phyloP scores from a whole-genome alignment of 1,284 basidiomycete genomes.

The Ustilago xerochloae region DNA sequence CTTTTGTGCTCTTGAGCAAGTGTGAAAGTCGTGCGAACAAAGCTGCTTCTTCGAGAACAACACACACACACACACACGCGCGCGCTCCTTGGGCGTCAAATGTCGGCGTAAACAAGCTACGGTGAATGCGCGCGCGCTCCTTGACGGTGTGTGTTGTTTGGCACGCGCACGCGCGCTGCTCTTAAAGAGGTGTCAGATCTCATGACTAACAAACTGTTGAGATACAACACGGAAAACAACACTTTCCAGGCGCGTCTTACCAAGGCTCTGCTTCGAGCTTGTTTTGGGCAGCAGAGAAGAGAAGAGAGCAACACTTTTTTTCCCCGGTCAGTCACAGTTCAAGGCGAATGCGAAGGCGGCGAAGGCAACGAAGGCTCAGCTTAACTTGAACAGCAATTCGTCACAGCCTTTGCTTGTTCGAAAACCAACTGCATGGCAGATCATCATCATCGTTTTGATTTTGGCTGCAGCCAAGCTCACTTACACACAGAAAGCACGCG shows the following conservation, averaged over 20 bases:
- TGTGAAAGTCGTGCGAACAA: constrained; percentile 4
- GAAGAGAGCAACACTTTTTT: constrained; percentile 24
- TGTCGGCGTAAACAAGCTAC: constrained; percentile 21
- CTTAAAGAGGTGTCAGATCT: background rate
- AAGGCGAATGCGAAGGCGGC: no score
- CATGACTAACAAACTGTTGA: background rate
- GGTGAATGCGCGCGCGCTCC: constrained; percentile 2
- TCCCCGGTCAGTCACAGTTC: no score
- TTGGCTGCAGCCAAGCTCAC: constrained; percentile 9
- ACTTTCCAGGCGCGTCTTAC: constrained; percentile 10
- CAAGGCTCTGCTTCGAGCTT: background rate
- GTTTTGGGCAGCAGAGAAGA: constrained; percentile 10
- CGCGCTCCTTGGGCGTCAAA: background rate
- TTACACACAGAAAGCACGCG: constrained; percentile 2
- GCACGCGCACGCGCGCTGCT: background rate
- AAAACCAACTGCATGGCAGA: no score
- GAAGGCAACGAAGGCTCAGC: no score
- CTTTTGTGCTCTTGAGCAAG: constrained; percentile 1
- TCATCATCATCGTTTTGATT: no score
- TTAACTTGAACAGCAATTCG: background rate
- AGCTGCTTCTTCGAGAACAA: constrained; percentile 1
- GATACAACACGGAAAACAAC: background rate
- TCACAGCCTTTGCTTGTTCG: no score
- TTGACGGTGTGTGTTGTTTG: background rate
- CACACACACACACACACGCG: constrained; percentile 5